Percentiles rank a stretch among this genome's conserved stretches.
phyloP scores from a whole-genome alignment of 2,329 filamentous ascomycete genomes.

The Thielaviopsis musarum region DNA sequence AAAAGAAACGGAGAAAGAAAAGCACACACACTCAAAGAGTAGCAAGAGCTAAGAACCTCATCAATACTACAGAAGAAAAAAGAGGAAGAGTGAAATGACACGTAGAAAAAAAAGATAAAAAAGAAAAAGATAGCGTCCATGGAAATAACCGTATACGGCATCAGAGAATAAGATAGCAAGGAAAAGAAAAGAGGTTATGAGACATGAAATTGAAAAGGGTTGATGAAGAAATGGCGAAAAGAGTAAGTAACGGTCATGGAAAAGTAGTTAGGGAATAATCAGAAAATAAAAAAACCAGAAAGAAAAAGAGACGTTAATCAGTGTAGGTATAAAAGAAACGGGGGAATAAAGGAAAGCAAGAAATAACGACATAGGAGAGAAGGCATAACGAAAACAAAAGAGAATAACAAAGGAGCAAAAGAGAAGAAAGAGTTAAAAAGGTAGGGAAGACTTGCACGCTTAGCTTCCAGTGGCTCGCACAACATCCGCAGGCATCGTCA shows the following conservation, averaged over 20 bases:
- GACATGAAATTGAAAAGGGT: background rate
- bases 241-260: background rate
- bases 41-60: slow-evolving; percentile 10
- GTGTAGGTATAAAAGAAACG: slow-evolving; percentile 5
- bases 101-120: background rate
- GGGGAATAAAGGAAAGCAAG: background rate
- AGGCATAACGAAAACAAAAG: background rate
- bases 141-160: background rate
- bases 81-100: slow-evolving; percentile 12
- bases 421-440: background rate
- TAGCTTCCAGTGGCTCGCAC: background rate
- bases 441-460: background rate
- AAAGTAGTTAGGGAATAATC: background rate
- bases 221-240: slow-evolving; percentile 13
- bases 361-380: background rate
- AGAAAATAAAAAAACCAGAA: background rate
- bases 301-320: background rate
- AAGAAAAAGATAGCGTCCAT: background rate
- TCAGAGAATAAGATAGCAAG: background rate
- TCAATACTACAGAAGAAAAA: slow-evolving; percentile 13
- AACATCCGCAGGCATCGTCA: background rate
- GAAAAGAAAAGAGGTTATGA: background rate
- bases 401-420: background rate
- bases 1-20: background rate
- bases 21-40: background rate